Evolutionary conservation across 2,329 filamentous ascomycete species (phyloP).

Genomic region (Monosporascus sp.): DNA sequence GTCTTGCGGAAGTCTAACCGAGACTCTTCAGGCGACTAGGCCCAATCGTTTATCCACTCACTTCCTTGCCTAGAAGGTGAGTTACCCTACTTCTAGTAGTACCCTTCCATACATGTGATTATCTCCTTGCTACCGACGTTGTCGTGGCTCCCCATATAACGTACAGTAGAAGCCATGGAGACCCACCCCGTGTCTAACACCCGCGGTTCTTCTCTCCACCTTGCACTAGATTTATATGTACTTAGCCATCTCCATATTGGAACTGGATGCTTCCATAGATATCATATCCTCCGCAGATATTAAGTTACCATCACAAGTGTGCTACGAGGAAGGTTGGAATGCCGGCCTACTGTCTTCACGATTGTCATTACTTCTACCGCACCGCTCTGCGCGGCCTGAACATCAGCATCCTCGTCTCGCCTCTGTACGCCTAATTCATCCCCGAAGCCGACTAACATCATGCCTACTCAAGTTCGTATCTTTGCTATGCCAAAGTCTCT

Average conservation of each 20-base stretch:
- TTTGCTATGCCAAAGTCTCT: slow-evolving; percentile 70
- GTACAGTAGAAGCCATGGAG: slow-evolving; percentile 1
- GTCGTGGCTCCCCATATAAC: slow-evolving; percentile 12
- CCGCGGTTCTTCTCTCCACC: not conserved
- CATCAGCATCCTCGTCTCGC: slow-evolving; percentile 72
- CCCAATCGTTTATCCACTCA: slow-evolving; percentile 22
- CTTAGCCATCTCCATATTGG: not conserved
- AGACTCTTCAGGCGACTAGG: slow-evolving; percentile 13
- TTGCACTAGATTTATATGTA: not conserved
- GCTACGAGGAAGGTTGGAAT: slow-evolving; percentile 49
- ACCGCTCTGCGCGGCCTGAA: slow-evolving; percentile 82
- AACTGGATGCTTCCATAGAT: not conserved
- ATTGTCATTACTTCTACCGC: slow-evolving; percentile 91
- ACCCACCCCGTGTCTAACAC: not conserved
- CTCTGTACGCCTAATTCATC: slow-evolving; percentile 60
- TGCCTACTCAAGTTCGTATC: slow-evolving; percentile 62
- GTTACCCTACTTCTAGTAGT: slow-evolving; percentile 24
- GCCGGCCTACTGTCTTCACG: slow-evolving; percentile 76
- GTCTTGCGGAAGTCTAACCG: slow-evolving; percentile 27
- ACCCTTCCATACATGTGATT: slow-evolving; percentile 25
- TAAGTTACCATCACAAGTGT: slow-evolving; percentile 13
- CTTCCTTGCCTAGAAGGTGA: slow-evolving; percentile 19
- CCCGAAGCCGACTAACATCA: slow-evolving; percentile 41
- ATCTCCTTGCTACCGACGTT: slow-evolving; percentile 11
- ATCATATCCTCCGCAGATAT: slow-evolving; percentile 6